phyloP scores from a whole-genome alignment of 2,329 filamentous ascomycete genomes.

The Trichoderma oligosporum region DNA sequence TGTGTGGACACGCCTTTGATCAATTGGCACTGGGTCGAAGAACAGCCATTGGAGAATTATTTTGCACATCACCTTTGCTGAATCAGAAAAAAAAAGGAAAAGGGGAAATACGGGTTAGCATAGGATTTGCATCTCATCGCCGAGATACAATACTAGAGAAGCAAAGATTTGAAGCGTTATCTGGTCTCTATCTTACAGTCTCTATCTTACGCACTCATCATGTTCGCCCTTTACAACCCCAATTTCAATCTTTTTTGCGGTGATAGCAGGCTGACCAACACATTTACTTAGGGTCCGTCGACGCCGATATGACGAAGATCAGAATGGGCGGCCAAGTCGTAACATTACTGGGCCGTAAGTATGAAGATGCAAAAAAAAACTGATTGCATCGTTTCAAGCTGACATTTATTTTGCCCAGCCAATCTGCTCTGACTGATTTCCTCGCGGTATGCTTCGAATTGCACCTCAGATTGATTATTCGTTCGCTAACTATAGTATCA shows the following conservation, averaged over 20 bases:
- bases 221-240: not conserved
- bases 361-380: too few species aligned
- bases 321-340: constrained; percentile 27
- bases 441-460: constrained; percentile 40
- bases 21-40: constrained; percentile 24
- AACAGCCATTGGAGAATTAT: not conserved
- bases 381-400: not conserved
- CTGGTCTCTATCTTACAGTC: not conserved
- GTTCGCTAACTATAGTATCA: constrained; percentile 32
- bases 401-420: constrained; percentile 29
- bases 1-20: constrained; percentile 12
- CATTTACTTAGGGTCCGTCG: constrained; percentile 18
- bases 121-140: not conserved
- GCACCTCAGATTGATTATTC: constrained; percentile 60
- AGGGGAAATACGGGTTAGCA: not conserved
- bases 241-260: not conserved
- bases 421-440: constrained; percentile 53
- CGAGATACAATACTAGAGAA: not conserved
- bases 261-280: not conserved
- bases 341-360: constrained; percentile 41
- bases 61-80: not conserved
- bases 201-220: not conserved
- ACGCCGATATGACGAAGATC: constrained; percentile 21
- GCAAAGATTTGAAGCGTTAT: not conserved
- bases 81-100: not conserved